phyloP scores from a whole-genome alignment of 306 rosid species.

The Quercus berberidifolia region DNA sequence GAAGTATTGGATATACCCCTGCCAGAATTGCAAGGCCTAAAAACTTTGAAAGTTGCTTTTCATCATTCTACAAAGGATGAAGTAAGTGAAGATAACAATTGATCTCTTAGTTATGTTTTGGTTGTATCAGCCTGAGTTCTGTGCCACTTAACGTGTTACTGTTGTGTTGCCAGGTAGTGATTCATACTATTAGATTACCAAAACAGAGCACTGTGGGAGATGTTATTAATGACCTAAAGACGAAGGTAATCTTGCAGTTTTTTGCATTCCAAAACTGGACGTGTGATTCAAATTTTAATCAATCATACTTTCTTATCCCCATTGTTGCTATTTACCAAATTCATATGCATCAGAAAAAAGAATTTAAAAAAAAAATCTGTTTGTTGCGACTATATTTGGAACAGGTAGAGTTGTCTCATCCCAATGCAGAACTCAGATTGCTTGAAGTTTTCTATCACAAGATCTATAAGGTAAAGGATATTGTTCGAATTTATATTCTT shows the following conservation, averaged over 20 bases:
- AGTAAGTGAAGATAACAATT: slow-evolving; percentile 25
- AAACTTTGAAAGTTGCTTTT: slow-evolving; percentile 46
- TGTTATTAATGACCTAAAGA: slow-evolving; percentile 75
- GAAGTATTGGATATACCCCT: slow-evolving; percentile 52
- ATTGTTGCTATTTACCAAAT: neutral
- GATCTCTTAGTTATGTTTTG: neutral
- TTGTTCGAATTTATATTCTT: neutral
- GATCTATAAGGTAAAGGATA: slow-evolving; percentile 71
- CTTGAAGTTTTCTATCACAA: slow-evolving; percentile 93
- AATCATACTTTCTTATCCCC: neutral
- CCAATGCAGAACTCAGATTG: slow-evolving; percentile 82
- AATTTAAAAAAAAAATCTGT: too few relatives aligned
- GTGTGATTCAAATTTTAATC: neutral
- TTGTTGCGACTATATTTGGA: neutral
- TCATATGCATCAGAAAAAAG: neutral
- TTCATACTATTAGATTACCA: slow-evolving; percentile 82
- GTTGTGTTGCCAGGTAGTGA: slow-evolving; percentile 58
- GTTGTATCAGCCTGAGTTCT: neutral
- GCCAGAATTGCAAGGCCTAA: slow-evolving; percentile 51
- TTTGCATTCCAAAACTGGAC: neutral
- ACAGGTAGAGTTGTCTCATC: slow-evolving; percentile 82
- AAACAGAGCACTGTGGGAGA: slow-evolving; percentile 90
- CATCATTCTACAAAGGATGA: slow-evolving; percentile 48
- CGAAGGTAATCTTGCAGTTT: slow-evolving; percentile 45
- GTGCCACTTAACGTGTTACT: neutral